These are phyloP conservation scores for Plasmodium fragile DNA, from an alignment of 169 alveolate species.

Conservation along the genomic window DNA sequence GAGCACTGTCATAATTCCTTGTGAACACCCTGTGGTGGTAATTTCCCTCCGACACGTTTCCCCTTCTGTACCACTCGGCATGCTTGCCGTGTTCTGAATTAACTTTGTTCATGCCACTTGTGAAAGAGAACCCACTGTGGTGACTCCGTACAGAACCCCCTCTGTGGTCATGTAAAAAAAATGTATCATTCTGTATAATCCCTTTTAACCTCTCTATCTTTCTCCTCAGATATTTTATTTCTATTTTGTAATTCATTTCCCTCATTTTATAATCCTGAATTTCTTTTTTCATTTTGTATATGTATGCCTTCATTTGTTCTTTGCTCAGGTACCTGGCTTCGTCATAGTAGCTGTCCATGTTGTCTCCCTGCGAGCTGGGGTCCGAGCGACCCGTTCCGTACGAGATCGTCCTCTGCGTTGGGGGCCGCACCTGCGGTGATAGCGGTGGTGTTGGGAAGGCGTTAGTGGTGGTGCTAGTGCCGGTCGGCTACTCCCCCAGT, in stretches of 20 bases:
- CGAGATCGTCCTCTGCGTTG: background rate
- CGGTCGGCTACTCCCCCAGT: background rate
- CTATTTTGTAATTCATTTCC: conserved; percentile 35
- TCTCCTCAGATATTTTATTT: conserved; percentile 67
- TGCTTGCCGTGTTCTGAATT: background rate
- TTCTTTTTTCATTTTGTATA: conserved; percentile 61
- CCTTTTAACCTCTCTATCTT: conserved; percentile 39
- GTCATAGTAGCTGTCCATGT: conserved; percentile 6
- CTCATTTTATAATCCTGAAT: conserved; percentile 28
- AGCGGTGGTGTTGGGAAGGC: too few relatives aligned
- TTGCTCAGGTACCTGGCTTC: conserved; percentile 61
- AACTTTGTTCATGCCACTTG: background rate
- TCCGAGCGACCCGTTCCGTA: background rate
- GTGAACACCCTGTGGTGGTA: background rate
- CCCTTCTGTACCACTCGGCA: background rate
- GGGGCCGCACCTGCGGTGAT: conserved; percentile 3
- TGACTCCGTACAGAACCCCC: background rate
- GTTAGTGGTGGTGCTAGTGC: background rate
- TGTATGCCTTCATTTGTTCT: conserved; percentile 65
- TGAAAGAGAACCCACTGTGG: background rate
- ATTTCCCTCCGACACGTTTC: conserved; percentile 10
- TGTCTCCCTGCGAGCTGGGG: conserved; percentile 17
- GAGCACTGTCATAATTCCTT: background rate
- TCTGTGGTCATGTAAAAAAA: conserved; percentile 11
- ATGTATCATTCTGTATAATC: conserved; percentile 47